Conservation (phyloP, 805 yeast species). For the Pichia exigua region DNA sequence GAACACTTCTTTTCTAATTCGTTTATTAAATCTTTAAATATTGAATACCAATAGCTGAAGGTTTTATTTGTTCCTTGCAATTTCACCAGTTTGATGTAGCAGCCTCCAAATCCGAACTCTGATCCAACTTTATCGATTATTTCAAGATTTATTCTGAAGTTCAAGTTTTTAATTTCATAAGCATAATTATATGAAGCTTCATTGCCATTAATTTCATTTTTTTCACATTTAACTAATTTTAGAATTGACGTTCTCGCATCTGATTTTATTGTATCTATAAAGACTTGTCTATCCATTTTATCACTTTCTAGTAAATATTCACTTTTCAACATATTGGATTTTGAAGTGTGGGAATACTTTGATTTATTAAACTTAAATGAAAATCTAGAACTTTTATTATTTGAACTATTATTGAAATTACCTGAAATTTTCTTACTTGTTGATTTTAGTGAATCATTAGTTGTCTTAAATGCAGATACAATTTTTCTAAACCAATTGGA, state of each 20-base stretch:
- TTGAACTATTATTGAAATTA: background rate
- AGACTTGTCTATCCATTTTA: constrained; percentile 1
- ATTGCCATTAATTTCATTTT: background rate
- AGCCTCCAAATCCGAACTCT: constrained; percentile 29
- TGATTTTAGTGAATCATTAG: background rate
- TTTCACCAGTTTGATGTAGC: constrained; percentile 21
- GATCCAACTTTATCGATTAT: constrained; percentile 22
- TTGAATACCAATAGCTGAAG: constrained; percentile 16
- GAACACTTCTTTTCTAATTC: constrained; percentile 3
- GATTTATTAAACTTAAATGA: constrained; percentile 4
- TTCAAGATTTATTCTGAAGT: constrained; percentile 16
- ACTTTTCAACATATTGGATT: background rate
- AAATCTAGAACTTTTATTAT: background rate
- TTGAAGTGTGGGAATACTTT: background rate
- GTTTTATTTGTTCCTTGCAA: constrained; percentile 16
- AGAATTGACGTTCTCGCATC: background rate
- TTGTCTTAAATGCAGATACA: constrained; percentile 6
- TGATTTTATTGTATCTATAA: constrained; percentile 1
- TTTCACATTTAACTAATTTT: background rate
- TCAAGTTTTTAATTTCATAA: constrained; percentile 5
- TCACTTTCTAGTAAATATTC: constrained; percentile 13
- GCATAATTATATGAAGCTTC: constrained; percentile 5
- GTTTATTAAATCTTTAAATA: constrained; percentile 1
- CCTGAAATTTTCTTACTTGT: background rate
- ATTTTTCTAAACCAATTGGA: constrained; percentile 20